Evolutionary conservation across 2,329 filamentous ascomycete genomes (phyloP).

Genomic region (Graphiopsis chlorocephala): DNA sequence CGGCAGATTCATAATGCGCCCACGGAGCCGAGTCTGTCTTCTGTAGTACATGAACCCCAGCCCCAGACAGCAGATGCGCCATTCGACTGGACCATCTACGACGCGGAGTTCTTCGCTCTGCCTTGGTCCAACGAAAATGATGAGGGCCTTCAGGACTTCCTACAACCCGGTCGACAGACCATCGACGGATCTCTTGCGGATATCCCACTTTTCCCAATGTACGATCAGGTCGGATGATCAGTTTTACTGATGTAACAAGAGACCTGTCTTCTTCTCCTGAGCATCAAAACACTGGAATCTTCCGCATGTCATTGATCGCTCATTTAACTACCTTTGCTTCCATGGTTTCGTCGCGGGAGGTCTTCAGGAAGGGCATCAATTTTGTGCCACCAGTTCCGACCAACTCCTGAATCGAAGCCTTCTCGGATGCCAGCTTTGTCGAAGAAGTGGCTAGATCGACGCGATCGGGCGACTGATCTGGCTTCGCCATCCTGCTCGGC

Average conservation of each 20-base stretch:
- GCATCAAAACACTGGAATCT: not conserved
- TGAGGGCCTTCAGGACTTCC: conserved; percentile 28
- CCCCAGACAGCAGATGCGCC: not conserved
- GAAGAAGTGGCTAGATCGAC: conserved; percentile 48
- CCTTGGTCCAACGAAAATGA: conserved; percentile 30
- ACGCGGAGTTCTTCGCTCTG: conserved; percentile 28
- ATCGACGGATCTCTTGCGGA: conserved; percentile 25
- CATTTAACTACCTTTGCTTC: conserved; percentile 19
- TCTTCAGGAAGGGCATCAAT: conserved; percentile 53
- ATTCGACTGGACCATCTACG: conserved; percentile 26
- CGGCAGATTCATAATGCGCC: not conserved
- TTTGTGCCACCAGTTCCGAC: conserved; percentile 53
- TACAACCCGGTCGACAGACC: conserved; percentile 27
- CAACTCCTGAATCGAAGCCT: conserved; percentile 38
- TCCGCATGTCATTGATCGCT: not conserved
- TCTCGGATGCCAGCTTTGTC: conserved; percentile 35
- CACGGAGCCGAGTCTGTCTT: not conserved
- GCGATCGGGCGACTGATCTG: conserved; percentile 28
- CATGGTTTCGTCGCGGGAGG: conserved; percentile 50
- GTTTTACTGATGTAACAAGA: not conserved
- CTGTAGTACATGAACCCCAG: not conserved
- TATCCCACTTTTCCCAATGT: conserved; percentile 29
- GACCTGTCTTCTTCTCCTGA: not conserved
- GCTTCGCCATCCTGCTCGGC: conserved; percentile 31
- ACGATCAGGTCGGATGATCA: conserved; percentile 21